Evolutionary conservation across 768 basidiomycete species (phyloP).

Genomic region (Lentinula lateritia): DNA sequence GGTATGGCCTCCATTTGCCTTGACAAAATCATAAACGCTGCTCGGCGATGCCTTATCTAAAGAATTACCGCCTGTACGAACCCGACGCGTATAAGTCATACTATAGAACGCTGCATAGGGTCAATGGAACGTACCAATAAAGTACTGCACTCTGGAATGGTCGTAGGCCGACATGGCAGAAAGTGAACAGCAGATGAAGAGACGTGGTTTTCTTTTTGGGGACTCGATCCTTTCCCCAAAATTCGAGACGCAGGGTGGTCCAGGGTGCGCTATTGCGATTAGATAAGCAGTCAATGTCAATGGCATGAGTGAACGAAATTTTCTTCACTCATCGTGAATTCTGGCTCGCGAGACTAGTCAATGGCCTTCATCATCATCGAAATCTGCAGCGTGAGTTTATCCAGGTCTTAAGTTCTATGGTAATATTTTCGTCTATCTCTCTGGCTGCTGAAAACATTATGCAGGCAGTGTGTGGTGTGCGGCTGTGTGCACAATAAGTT

Average conservation of each 20-base stretch:
- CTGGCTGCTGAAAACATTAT: too few species aligned
- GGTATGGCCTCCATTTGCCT: constrained; percentile 88
- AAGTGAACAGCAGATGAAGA: not conserved
- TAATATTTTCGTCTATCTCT: too few species aligned
- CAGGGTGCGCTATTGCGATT: not conserved
- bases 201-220: not conserved
- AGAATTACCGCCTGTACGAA: constrained; percentile 83
- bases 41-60: constrained; percentile 78
- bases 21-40: constrained; percentile 86
- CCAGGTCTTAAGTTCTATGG: too few species aligned
- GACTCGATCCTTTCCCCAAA: constrained; percentile 1
- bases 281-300: not conserved
- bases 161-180: constrained; percentile 44
- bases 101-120: constrained; percentile 8
- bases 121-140: constrained; percentile 35
- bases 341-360: too few species aligned
- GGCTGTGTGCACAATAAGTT: too few species aligned
- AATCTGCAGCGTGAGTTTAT: not conserved
- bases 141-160: constrained; percentile 51
- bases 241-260: not conserved
- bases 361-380: not conserved
- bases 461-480: too few species aligned
- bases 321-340: too few species aligned
- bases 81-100: constrained; percentile 6
- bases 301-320: too few species aligned